Base-by-base conservation (phyloP, 2,329 filamentous ascomycete genomes). In the Aureobasidium sp. region DNA sequence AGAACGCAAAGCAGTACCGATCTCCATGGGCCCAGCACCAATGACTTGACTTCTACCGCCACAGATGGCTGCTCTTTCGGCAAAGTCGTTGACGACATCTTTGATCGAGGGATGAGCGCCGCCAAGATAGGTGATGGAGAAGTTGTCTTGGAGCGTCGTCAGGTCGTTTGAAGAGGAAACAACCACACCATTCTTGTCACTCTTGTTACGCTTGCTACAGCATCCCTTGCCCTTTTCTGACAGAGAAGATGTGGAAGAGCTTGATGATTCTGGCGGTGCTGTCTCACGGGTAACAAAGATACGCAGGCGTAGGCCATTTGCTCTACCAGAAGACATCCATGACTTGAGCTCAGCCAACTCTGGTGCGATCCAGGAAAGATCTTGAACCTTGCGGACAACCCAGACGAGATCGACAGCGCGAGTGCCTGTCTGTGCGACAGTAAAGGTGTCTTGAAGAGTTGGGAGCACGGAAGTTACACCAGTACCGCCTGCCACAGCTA, bases 391-490 rank as follows among this genome's bases (percentile, higher is more conserved):
- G 15, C 63, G 49, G n/a, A 64, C 30, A 2, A 60, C 44, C 63
- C 63, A 64, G 6, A 63, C 52, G 15, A 64, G 42, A n/a, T 59
- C 59, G n/a, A 63, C 30, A 27, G 62, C 62, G 11, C 57, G 55
- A 21, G 48, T 44, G 16, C 29, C 36, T 11, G 41, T 25, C 8
- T 44, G 34, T 32, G 52, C 15, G 37, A 48, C 25, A 1, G 61
- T 49, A 7, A 59, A 44, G 2, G 88, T 74, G 2, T 84, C 87
- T 58, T 91, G 78, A 11, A 81, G 74, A 2, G 89, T 69, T 1
- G 88, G 90, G n/a, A 84, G 75, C 27, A 91, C 73, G 71, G 94
- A 88, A 59, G 95, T 83, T 30, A 90, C 72, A 1, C 80, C 83
- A 80, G 93, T 91, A 71, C 63, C 63, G 21, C 63, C 63, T 27